Base-by-base conservation (phyloP, 2,329 filamentous ascomycete genomes). In the Macroventuria anomochaeta region DNA sequence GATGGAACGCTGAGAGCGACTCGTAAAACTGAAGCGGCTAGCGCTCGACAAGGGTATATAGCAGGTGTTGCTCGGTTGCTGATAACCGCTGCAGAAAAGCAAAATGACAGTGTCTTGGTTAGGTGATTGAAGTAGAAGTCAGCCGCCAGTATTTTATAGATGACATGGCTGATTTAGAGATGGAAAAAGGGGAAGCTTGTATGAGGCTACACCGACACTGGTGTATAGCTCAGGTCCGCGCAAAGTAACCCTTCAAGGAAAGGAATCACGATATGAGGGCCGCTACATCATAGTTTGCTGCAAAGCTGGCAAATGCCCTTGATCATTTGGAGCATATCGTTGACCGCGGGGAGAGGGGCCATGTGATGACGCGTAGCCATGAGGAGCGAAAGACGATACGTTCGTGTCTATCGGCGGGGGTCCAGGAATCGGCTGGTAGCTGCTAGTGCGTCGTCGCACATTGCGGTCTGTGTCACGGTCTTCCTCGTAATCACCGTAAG, bases 391-490 rank as follows among this genome's bases (percentile, higher is more conserved):
- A 4, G 58, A 55, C 8, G 69, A 49, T 15, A 57, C 54, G 39
- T 61, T 63, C 15, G 62, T 28, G 3, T 70, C 62, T 5, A 61
- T 49, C 18, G 64, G 63, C 18, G 67, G 48, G 31, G 65, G 62
- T 0, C 65, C 69, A 11, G 65, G 28, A 4, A 61, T 57, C n/a
- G 70, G 67, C 49, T 72, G 70, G 34, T 76, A 76, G 26, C 58
- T 71, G 53, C 66, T 72, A 1, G 72, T 76, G 41, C 73, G 62
- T 43, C 72, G 64, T 20, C 73, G 65, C 23, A 76, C 73, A 26
- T 75, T 76, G 15, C 73, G 67, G 13, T 73, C 70, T 23, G 63
- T 58, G 11, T 74, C 70, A 7, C 57, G 57, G 10, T 73, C 71
- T 1, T 70, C 68, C 3, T 72, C 68, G 31, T 72, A 73, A 1